Evolutionary conservation across 176 grass and related monocot species (phyloP).

Genomic region (Luzula sylvatica): DNA sequence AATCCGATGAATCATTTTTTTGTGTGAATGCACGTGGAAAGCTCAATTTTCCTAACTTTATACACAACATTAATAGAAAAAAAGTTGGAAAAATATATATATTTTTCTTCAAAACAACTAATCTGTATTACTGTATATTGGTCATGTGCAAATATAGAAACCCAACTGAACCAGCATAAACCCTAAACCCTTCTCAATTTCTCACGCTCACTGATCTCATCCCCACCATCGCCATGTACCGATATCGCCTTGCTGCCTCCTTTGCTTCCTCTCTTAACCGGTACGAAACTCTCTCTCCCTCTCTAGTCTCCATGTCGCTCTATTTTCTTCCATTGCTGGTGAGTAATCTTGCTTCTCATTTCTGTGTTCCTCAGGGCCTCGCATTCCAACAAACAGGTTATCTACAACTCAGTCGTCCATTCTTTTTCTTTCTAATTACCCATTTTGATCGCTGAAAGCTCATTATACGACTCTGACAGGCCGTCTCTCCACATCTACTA

Average conservation of each 20-base stretch:
- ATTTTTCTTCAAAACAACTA: no score
- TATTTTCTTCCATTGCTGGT: no score
- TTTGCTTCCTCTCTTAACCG: neutral
- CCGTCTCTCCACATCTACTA: conserved; percentile 7
- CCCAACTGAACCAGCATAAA: neutral
- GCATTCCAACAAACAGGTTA: conserved; percentile 22
- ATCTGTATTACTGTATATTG: no score
- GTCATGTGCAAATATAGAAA: no score
- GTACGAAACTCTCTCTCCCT: neutral
- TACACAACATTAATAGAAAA: no score
- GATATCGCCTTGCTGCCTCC: neutral
- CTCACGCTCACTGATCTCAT: neutral
- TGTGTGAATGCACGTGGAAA: no score
- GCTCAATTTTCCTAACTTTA: no score
- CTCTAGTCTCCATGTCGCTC: neutral
- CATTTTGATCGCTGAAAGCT: neutral
- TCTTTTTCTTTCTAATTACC: neutral
- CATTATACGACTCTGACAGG: neutral
- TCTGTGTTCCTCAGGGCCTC: neutral
- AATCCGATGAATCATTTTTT: no score
- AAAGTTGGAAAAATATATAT: no score
- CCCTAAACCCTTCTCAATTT: neutral
- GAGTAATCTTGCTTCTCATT: neutral
- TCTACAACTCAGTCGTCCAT: neutral
- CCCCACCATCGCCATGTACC: conserved; percentile 3